Base-by-base conservation (phyloP, 1,284 basidiomycete species). In the Pseudozyma sp. region DNA sequence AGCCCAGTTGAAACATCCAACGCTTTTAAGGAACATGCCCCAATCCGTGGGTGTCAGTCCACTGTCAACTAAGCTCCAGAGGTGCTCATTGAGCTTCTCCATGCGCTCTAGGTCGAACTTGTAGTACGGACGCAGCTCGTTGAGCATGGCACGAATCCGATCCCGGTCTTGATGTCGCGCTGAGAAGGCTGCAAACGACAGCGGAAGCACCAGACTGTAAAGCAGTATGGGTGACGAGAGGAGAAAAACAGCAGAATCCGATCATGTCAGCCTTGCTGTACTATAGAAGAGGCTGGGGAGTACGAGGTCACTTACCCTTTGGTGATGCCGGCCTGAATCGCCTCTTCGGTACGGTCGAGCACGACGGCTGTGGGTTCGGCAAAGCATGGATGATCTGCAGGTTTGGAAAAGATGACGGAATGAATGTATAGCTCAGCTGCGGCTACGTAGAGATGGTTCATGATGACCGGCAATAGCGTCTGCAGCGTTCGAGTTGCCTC, bases 1-100 rank as follows among this genome's bases (percentile, higher is more conserved):
- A 9, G 71, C 63, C 71, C 71, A 75, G n/a, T 67, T 70, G 67
- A 70, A 75, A 42, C 71, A 75, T 11, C 67, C 71, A 7, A 75
- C 71, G 17, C 71, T 74, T 17, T 75, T 69, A 48, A 70, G 48
- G 30, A 75, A 67, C 19, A 75, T 56, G 10, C 57, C 62, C 63
- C 67, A 69, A 19, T 75, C 71, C 5, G 50, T 69, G 0, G 71
- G 71, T 7, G 63, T 63, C 47, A 67, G 40, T 0, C 71, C 67
- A 35, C 54, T 69, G n/a, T 75, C 67, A 11, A 69, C 63, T n/a
- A 70, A 54, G 44, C 66, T 59, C 71, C 71, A 75, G 4, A 75
- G 59, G 29, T 70, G 71, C 46, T 67, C 63, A 45, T 65, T 59
- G 42, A 66, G 71, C 53, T 70, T 69, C 31, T 63, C 63, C 58